Base-by-base conservation (phyloP, 352 stramenopile genomes). In the Pythium graminicola region DNA sequence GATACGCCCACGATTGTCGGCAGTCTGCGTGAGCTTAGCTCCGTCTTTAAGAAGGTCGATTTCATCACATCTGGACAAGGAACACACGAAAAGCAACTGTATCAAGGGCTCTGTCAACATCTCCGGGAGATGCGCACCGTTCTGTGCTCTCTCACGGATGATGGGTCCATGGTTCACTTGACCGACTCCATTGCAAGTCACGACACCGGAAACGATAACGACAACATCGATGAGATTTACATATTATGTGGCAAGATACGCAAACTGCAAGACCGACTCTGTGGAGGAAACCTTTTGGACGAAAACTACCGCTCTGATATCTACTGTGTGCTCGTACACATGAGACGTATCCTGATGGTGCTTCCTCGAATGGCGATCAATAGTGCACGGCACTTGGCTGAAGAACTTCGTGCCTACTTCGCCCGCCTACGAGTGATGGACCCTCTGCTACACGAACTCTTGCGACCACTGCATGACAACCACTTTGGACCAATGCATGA, bases 1-100 rank as follows among this genome's bases (percentile, higher is more conserved):
- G 84, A 91, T 36, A 70, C 78, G 2, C 81, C 81, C 2, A 89
- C 74, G 2, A 72, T 91, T 23, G 64, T 41, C 16, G 64, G 65
- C 7, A 60, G 73, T 14, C 72, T 82, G 16, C 45, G 74, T 0
- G 23, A 50, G 28, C 64, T 83, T 27, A 42, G 57, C 19, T 77
- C 55, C 35, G 69, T 85, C 17, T 70, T 77, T 7, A 86, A 89
- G 26, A 58, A 85, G 19, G 78, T 74, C 2, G 50, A 86, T 46
- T 91, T 79, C 74, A 51, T 76, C 1, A 64, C 68, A 1, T 72
- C 86, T 4, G 33, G 77, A 20, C 64, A 79, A 52, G 67, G 61
- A 9, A 24, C 48, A 1, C 41, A 54, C 1, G 76, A 81, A 40
- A 50, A 43, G 17, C 68, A 54, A 28, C 64, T 91, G 17, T 28